Conservation (phyloP, 2,329 filamentous ascomycete species). For the Venturia effusa region DNA sequence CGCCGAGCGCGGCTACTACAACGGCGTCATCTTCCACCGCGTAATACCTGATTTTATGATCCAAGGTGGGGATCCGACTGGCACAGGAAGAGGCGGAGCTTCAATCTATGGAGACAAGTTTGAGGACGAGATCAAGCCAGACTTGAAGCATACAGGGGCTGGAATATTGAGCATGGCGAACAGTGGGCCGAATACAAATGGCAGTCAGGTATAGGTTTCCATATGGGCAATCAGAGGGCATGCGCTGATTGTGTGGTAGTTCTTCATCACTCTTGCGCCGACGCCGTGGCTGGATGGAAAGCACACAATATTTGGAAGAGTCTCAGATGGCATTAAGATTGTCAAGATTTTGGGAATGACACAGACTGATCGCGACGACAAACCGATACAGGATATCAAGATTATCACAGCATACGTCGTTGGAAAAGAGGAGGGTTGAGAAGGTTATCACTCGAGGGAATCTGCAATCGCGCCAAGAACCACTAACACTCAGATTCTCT, state of each 20-base stretch:
- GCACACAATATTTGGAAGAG: conserved; percentile 90
- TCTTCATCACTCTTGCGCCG: conserved; percentile 89
- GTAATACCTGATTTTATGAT: conserved; percentile 96
- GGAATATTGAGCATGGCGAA: conserved; percentile 97
- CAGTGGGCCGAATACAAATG: conserved; percentile 83
- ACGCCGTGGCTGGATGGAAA: conserved; percentile 96
- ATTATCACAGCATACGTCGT: conserved; percentile 63
- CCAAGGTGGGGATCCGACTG: conserved; percentile 88
- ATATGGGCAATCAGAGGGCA: background rate
- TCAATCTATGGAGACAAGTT: conserved; percentile 93
- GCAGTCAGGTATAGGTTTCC: conserved; percentile 47
- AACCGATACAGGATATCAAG: conserved; percentile 70
- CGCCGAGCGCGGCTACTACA: conserved; percentile 75
- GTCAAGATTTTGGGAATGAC: conserved; percentile 82
- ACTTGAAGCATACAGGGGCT: conserved; percentile 82
- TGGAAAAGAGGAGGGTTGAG: conserved; percentile 36
- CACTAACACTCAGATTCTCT: background rate
- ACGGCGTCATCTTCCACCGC: conserved; percentile 78
- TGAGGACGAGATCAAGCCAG: conserved; percentile 73
- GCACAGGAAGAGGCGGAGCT: conserved; percentile 77
- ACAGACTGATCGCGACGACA: conserved; percentile 70
- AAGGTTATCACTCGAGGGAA: background rate
- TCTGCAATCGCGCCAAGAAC: background rate
- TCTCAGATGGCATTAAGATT: conserved; percentile 72
- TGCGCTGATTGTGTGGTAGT: conserved; percentile 80